Percentiles rank a stretch among this genome's conserved stretches.
These are phyloP conservation scores for Cytospora mali DNA, from an alignment of 2,329 filamentous ascomycete genomes.

Conservation along the genomic window DNA sequence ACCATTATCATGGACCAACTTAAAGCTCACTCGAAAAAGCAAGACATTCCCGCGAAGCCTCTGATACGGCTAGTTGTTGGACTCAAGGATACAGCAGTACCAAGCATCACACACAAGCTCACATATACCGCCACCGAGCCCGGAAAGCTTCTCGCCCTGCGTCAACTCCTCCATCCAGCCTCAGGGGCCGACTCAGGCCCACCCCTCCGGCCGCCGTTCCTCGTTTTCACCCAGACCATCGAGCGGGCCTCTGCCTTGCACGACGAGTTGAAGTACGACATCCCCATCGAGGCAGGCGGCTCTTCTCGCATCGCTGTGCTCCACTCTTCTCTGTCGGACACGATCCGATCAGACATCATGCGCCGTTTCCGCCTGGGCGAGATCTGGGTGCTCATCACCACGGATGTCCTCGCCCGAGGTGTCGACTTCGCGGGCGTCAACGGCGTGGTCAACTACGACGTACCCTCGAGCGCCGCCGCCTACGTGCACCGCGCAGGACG, in stretches of 20 bases:
- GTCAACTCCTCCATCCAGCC: constrained; percentile 82
- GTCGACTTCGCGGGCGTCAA: constrained; percentile 96
- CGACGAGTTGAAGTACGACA: constrained; percentile 91
- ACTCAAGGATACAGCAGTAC: constrained; percentile 91
- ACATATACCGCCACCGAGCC: constrained; percentile 90
- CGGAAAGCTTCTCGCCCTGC: constrained; percentile 88
- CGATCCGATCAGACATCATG: constrained; percentile 78
- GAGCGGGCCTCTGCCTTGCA: constrained; percentile 85
- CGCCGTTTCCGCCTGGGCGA: constrained; percentile 87
- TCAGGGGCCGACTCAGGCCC: constrained; percentile 57
- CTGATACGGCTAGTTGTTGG: constrained; percentile 90
- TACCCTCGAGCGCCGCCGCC: constrained; percentile 83
- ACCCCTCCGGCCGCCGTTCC: constrained; percentile 79
- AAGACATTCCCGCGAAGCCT: constrained; percentile 46
- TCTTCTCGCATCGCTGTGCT: constrained; percentile 84
- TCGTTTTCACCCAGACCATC: constrained; percentile 97
- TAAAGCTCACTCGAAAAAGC: constrained; percentile 50
- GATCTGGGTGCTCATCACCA: constrained; percentile 96
- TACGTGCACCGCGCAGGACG: constrained; percentile 94
- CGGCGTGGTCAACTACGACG: constrained; percentile 96
- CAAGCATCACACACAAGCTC: constrained; percentile 86
- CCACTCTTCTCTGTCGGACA: constrained; percentile 81
- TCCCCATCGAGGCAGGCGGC: constrained; percentile 84
- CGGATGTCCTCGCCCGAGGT: constrained; percentile 87
- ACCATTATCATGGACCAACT: constrained; percentile 72